Evolutionary conservation across 805 yeast species (phyloP).

Genomic region (Suhomyces xylopsoci): DNA sequence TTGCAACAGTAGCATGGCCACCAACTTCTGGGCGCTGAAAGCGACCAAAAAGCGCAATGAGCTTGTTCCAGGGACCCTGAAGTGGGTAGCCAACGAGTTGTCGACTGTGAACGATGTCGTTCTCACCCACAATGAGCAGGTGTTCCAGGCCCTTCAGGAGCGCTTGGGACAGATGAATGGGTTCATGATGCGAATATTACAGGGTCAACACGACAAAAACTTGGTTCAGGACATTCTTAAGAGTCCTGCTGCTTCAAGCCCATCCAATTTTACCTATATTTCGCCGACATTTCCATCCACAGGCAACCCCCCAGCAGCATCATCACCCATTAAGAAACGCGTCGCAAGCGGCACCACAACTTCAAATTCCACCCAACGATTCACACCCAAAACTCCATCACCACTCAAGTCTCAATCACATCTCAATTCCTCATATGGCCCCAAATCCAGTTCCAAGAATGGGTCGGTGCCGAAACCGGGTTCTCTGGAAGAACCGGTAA

Average conservation of each 20-base stretch:
- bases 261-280: constrained; percentile 7
- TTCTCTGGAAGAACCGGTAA: not conserved
- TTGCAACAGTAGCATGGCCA: constrained; percentile 5
- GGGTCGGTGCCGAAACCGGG: not conserved
- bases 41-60: constrained; percentile 28
- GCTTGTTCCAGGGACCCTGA: constrained; percentile 50
- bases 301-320: not conserved
- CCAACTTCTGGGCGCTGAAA: constrained; percentile 30
- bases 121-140: constrained; percentile 33
- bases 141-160: constrained; percentile 36
- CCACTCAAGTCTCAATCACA: constrained; percentile 1
- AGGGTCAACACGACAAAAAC: constrained; percentile 8
- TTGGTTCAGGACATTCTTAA: not conserved
- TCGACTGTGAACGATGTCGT: constrained; percentile 37
- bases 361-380: not conserved
- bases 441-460: constrained; percentile 12
- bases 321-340: not conserved
- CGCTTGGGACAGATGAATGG: constrained; percentile 42
- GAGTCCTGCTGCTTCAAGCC: not conserved
- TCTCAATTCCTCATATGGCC: constrained; percentile 21
- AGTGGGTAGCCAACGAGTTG: constrained; percentile 49
- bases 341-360: not conserved
- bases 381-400: constrained; percentile 4
- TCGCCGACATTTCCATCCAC: not conserved
- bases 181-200: constrained; percentile 35